These are phyloP conservation scores for Albophoma yamanashiensis DNA, from an alignment of 2,329 filamentous ascomycete species.

Conservation along the genomic window DNA sequence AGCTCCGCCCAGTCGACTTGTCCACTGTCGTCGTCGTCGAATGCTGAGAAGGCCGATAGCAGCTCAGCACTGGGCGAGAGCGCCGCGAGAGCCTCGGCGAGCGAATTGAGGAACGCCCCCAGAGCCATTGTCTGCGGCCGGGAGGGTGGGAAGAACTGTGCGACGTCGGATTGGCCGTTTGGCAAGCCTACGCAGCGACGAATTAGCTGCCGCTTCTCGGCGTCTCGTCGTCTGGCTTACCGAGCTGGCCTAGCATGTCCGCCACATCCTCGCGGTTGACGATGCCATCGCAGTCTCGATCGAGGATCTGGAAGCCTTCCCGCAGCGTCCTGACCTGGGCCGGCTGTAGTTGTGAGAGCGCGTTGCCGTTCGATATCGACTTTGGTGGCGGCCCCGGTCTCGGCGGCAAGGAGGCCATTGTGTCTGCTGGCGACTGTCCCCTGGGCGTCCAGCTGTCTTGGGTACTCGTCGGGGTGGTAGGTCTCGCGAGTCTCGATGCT, in stretches of 20 bases:
- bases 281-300: constrained; percentile 75
- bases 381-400: constrained; percentile 19
- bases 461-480: constrained; percentile 27
- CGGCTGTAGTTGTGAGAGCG: constrained; percentile 64
- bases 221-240: constrained; percentile 27
- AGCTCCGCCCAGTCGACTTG: constrained; percentile 80
- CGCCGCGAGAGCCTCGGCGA: constrained; percentile 63
- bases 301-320: constrained; percentile 88
- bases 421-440: constrained; percentile 14
- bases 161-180: constrained; percentile 57
- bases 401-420: constrained; percentile 26
- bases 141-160: constrained; percentile 70
- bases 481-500: constrained; percentile 24
- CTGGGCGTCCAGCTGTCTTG: constrained; percentile 28
- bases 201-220: constrained; percentile 4
- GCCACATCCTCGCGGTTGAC: constrained; percentile 76
- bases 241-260: constrained; percentile 79
- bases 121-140: constrained; percentile 66
- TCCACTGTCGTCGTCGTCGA: constrained; percentile 91
- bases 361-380: constrained; percentile 34
- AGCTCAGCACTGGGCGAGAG: constrained; percentile 74
- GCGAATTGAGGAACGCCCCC: constrained; percentile 72
- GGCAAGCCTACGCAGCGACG: constrained; percentile 52
- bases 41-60: constrained; percentile 82
- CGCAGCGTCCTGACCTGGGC: constrained; percentile 78